Evolutionary conservation across 768 basidiomycete genomes (phyloP), one percentile per base, ranked within the genome.

Genomic region (Collybia mongolica): DNA sequence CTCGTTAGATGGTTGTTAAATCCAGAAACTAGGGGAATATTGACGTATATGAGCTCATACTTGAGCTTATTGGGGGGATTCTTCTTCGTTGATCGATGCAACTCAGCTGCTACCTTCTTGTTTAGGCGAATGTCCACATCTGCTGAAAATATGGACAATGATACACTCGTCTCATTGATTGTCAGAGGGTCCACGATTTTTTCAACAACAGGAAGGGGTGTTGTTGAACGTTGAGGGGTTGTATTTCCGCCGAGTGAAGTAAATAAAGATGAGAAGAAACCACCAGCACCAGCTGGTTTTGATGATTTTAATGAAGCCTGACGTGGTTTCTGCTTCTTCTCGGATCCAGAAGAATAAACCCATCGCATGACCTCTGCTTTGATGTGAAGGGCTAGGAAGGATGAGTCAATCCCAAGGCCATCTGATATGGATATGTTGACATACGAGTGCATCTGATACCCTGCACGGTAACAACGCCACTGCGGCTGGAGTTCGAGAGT

Each of bases 1-100:
- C 52, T 28, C 39, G 50, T 28, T 28, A 37, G 14, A 6, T 12
- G 37, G 2, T 12, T 26, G 8, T 7, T 42, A 14, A 12, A n/a
- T 29, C 9, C 26, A 12, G 40, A 58, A 8, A 43, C 23, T 14
- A 46, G 17, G 19, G 28, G 35, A 43, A 7, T 19, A 65, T 83
- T 54, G 46, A 90, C 88, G 71, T 91, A 98, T 36, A 99, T 92
- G 11, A 99, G 74, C 56, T 89, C 83, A 48, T 90, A 88, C 48
- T 77, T 83, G 63, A 94, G 79, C 45, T 73, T 79, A 4, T 69
- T 71, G 0, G 96, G 96, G 0, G 92, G 89, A 48, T 90, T 86
- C 74, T 99, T 99, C 79, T 98, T 98, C 9, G 95, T 99, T 0
- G 93, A 90, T 51, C 96, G 76, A 52, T 88, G 79, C 28, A 98